A percentile compares a stretch with the other conserved stretches of the same genome.
Evolutionary conservation across 116 monocot species (phyloP).

Genomic region (Papilionanthe hybrid): DNA sequence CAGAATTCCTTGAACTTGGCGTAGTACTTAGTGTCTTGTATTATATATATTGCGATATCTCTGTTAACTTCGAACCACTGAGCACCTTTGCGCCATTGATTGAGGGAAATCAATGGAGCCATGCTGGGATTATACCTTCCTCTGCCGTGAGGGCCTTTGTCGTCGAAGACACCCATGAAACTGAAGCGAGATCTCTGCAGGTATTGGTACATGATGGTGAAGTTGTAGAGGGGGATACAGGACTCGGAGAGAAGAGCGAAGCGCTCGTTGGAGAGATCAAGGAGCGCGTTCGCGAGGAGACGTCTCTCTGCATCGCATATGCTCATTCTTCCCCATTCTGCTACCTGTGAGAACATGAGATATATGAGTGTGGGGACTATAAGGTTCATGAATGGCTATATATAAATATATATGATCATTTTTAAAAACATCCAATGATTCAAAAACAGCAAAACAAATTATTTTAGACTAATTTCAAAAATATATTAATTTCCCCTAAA

Average conservation of each 20-base stretch:
- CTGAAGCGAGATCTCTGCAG: slow-evolving; percentile 40
- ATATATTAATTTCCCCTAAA: too few species aligned
- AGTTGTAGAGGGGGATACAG: slow-evolving; percentile 68
- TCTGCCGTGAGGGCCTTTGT: slow-evolving; percentile 45
- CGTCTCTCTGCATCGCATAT: slow-evolving; percentile 76
- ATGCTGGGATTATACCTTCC: slow-evolving; percentile 51
- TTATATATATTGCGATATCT: slow-evolving; percentile 31
- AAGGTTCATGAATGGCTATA: too few species aligned
- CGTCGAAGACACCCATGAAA: slow-evolving; percentile 55
- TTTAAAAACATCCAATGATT: too few species aligned
- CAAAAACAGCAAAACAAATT: too few species aligned
- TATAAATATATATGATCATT: too few species aligned
- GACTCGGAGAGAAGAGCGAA: slow-evolving; percentile 73
- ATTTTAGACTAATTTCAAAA: too few species aligned
- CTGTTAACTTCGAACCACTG: slow-evolving; percentile 77
- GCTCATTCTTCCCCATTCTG: slow-evolving; percentile 65
- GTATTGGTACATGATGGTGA: slow-evolving; percentile 46
- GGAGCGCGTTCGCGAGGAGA: slow-evolving; percentile 72
- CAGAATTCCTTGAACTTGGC: slow-evolving; percentile 58
- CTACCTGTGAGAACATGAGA: slow-evolving; percentile 21
- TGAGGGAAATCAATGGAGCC: slow-evolving; percentile 42
- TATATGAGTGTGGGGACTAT: neutral
- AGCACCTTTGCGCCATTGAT: slow-evolving; percentile 71
- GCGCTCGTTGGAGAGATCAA: slow-evolving; percentile 66
- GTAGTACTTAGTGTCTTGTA: slow-evolving; percentile 54